Base-by-base conservation (phyloP, 2,329 filamentous ascomycete genomes). In the Fusarium pilosicola region DNA sequence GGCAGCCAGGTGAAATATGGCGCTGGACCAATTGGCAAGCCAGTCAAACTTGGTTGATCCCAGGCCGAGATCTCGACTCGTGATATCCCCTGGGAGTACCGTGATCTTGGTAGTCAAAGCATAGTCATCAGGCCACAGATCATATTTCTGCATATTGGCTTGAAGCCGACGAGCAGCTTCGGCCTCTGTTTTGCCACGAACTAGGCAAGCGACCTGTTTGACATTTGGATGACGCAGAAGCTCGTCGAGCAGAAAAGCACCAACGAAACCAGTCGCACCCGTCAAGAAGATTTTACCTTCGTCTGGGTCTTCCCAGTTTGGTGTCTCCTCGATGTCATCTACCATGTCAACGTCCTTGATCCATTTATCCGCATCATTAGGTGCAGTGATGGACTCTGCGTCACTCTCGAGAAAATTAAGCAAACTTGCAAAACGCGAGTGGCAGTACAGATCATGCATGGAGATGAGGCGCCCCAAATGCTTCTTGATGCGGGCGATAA, bases 401-500 rank as follows among this genome's bases (percentile, higher is more conserved):
- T 42, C 22, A 18, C 39, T 45, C 13, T 38, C 32, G 5, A 62
- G 17, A 13, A 62, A 62, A 7, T 45, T 17, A n/a, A 62, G 34
- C 14, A 62, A n/a, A 3, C 30, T 56, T 4, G 39, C 15, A 26
- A 62, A 62, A 6, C 22, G 49, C 2, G 59, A 56, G 17, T 62
- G 59, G 38, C 59, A 62, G 49, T 44, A 62, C 15, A 62, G n/a
- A 12, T 62, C 59, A 45, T 62, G 49, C 59, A 62, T 62, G 17
- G 59, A 62, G 6, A 62, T 56, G 17, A 62, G 59, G 9, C 59
- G 49, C 0, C 59, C 59, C 0, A 56, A 15, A 7, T 62, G 38
- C 39, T 56, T 62, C 38, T 56, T 62, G 12, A 62, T 62, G 20
- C 24, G 30, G 45, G 59, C 59, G 12, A 62, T 45, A 12, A 62